Evolutionary conservation across 352 stramenopile species (phyloP), one percentile per base, ranked within the genome.

Genomic region (Phytophthora sp.): DNA sequence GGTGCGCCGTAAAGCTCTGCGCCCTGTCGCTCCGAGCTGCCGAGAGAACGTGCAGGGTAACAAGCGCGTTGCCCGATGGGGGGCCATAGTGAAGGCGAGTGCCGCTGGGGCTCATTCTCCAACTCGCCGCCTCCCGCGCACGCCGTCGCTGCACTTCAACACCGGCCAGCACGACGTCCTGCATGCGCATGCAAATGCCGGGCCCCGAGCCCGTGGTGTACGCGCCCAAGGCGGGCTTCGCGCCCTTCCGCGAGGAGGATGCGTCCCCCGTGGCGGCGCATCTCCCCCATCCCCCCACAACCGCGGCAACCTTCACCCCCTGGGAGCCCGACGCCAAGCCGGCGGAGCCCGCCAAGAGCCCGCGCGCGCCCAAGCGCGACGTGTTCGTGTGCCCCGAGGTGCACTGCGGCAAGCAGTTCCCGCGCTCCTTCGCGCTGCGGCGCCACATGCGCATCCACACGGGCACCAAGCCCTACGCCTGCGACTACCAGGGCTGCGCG

Each of bases 361-460:
- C 64, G 32, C 63, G 58, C n/a, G 32, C 56, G 23, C 8, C 50
- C 32, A 69, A 73, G 38, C 43, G 62, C 5, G 54, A 60, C 49
- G 51, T 51, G 18, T 61, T 53, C 24, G 52, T 61, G 15, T 61
- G 52, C 21, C 41, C 38, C 43, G 55, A 74, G 44, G 60, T 74
- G 38, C 79, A 93, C 60, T 96, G 87, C 60, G 87, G 82, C 54
- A 96, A 96, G 69, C 77, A 80, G 44, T 96, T 96, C 58, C 87
- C 87, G 20, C 72, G 87, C n/a, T 92, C 83, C 7, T 96, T 96
- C 61, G 87, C 87, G 35, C 72, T 96, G 54, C 75, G 87, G 30
- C 76, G 87, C 21, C 87, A 96, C 61, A 85, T 87, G 82, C 85
- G 87, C 55, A 94, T 94, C 58, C 86, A 94, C 70, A 94, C 86